Evolutionary conservation across 306 rosid species (phyloP).

Genomic region (Ormosia emarginata): DNA sequence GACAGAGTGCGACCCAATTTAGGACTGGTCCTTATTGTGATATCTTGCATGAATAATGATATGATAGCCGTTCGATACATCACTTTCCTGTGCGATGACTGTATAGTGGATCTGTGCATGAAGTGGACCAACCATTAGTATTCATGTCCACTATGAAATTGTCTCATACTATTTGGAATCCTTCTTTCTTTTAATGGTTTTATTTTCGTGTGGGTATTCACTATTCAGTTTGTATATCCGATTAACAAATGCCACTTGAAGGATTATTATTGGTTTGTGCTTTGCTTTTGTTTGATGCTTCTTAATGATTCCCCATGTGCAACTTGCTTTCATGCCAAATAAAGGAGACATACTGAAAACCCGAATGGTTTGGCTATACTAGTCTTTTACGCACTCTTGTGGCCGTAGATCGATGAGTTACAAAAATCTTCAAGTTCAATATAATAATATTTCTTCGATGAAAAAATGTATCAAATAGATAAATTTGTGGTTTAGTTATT

Average conservation of each 20-base stretch:
- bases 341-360: neutral
- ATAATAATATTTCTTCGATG: neutral
- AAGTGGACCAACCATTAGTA: conserved; percentile 31
- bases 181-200: neutral
- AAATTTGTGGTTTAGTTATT: neutral
- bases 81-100: conserved; percentile 37
- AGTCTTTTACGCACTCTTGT: neutral
- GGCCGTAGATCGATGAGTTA: neutral
- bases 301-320: conserved; percentile 37
- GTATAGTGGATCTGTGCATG: conserved; percentile 17
- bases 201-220: neutral
- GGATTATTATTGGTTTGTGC: conserved; percentile 16
- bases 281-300: conserved; percentile 23
- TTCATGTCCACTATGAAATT: neutral
- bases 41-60: conserved; percentile 24
- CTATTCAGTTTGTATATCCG: neutral
- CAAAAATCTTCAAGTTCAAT: neutral
- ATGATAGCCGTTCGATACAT: conserved; percentile 29
- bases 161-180: conserved; percentile 35
- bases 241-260: neutral
- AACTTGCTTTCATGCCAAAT: conserved; percentile 35
- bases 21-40: conserved; percentile 29
- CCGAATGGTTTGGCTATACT: neutral
- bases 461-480: neutral
- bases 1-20: conserved; percentile 20